Base-by-base conservation (phyloP, 2,329 filamentous ascomycete species). In the Magnaporthiopsis poae region DNA sequence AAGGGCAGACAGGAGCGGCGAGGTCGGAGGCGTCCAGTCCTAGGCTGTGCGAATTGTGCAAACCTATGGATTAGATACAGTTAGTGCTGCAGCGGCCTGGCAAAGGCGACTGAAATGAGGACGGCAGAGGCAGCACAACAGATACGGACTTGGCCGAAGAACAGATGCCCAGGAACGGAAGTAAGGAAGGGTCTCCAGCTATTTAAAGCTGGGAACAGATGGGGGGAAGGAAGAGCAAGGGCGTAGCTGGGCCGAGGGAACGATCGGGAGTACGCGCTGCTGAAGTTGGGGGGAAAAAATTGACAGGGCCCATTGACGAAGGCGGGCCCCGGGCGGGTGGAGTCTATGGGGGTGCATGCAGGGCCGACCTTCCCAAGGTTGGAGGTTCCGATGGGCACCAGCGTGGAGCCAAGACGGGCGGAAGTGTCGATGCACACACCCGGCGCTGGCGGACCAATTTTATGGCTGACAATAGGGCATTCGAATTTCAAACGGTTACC, bases 1-100 rank as follows among this genome's bases (percentile, higher is more conserved):
- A 39, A 39, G 33, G 35, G 35, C 35, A 61, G 62, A 63, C 31
- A 33, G 63, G 61, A 63, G 66, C 62, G 61, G 39, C 61, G 59
- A 61, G 9, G 4, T 31, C 60, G 60, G 31, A 25, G 27, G 25
- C 60, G 27, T 35, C 60, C 60, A 31, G 18, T 56, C 4, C 46
- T 56, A 1, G 15, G 46, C 46, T n/a, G 21, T 25, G 11, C 18
- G 7, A 21, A 56, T 56, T 25, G 5, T 46, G 46, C 9, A 21
- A 25, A 56, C n/a, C n/a, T n/a, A n/a, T 21, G 46, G 46, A 56
- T n/a, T 7, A 2, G 46, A 56, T 56, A 56, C 46, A 56, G 18
- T 25, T 9, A n/a, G 46, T 56, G 46, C 21, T 11, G 21, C 46
- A 56, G n/a, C 46, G 46, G 21, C 46, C 46, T 11, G 3, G 18